phyloP scores from a whole-genome alignment of 2,329 filamentous ascomycete genomes.

The Fusarium succisae region DNA sequence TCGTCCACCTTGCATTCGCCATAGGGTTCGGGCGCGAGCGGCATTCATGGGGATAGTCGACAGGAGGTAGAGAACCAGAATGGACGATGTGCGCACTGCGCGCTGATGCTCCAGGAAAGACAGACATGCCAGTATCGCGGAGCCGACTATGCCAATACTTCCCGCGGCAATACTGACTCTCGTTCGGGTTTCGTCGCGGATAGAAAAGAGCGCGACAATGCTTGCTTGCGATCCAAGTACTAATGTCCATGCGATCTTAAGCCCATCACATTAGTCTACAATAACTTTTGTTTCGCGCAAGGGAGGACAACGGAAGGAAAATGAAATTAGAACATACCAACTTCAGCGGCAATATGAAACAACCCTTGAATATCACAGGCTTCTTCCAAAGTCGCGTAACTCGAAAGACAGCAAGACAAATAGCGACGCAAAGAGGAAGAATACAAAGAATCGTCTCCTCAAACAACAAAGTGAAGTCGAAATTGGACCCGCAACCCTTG shows the following conservation, averaged over 20 bases:
- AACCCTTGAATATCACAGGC: background rate
- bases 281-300: accelerated
- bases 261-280: background rate
- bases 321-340: background rate
- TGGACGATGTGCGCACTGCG: background rate
- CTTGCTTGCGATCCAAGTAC: background rate
- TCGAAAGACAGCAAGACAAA: background rate
- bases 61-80: background rate
- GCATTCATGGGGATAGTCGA: background rate
- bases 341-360: background rate
- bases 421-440: background rate
- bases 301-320: accelerated
- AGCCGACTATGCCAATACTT: background rate
- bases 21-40: background rate
- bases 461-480: background rate
- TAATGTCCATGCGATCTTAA: background rate
- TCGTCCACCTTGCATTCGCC: background rate
- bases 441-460: background rate
- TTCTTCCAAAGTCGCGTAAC: background rate
- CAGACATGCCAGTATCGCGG: background rate
- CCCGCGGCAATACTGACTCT: background rate
- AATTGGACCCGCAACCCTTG: background rate
- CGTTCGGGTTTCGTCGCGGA: background rate
- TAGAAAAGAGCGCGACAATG: background rate
- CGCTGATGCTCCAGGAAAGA: background rate